Percentiles rank a stretch among this genome's conserved stretches.
Evolutionary conservation across 176 grass and related monocot species (phyloP).

Genomic region (Typha latifolia): DNA sequence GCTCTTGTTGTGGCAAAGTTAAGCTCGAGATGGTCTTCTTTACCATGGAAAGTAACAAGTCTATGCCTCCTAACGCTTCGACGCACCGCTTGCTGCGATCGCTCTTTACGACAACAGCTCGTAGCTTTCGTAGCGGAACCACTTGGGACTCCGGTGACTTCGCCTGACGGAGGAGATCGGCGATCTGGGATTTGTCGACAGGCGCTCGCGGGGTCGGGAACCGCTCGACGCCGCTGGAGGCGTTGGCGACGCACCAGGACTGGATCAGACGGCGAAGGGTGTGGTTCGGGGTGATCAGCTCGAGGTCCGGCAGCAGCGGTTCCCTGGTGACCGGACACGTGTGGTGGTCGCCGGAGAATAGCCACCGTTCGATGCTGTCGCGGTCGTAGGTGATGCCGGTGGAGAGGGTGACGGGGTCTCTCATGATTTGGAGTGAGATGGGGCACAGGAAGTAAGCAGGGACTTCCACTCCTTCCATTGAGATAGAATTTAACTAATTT

Average conservation of each 20-base stretch:
- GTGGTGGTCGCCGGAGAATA: conserved; percentile 55
- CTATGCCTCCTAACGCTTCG: conserved; percentile 31
- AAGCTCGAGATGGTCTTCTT: neutral
- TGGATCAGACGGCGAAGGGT: conserved; percentile 84
- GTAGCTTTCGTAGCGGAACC: conserved; percentile 36
- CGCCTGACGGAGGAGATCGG: conserved; percentile 28
- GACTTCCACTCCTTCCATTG: conserved; percentile 38
- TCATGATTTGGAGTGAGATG: conserved; percentile 78
- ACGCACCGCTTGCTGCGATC: conserved; percentile 54
- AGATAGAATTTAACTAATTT: neutral
- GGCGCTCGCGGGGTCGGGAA: conserved; percentile 60
- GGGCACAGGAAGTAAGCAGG: conserved; percentile 76
- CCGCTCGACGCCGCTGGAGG: conserved; percentile 40
- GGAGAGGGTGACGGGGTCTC: conserved; percentile 72
- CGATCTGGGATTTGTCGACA: conserved; percentile 34
- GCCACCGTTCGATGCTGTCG: conserved; percentile 75
- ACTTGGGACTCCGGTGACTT: neutral
- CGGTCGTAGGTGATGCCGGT: conserved; percentile 96
- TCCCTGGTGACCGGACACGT: conserved; percentile 74
- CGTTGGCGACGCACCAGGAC: conserved; percentile 62
- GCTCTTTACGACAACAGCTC: conserved; percentile 38
- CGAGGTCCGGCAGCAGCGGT: conserved; percentile 31
- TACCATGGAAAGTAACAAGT: conserved; percentile 44
- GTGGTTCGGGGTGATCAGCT: conserved; percentile 77
- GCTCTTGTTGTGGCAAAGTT: neutral